phyloP scores from a whole-genome alignment of 2,329 filamentous ascomycete genomes.

The Sporothrix sp. region DNA sequence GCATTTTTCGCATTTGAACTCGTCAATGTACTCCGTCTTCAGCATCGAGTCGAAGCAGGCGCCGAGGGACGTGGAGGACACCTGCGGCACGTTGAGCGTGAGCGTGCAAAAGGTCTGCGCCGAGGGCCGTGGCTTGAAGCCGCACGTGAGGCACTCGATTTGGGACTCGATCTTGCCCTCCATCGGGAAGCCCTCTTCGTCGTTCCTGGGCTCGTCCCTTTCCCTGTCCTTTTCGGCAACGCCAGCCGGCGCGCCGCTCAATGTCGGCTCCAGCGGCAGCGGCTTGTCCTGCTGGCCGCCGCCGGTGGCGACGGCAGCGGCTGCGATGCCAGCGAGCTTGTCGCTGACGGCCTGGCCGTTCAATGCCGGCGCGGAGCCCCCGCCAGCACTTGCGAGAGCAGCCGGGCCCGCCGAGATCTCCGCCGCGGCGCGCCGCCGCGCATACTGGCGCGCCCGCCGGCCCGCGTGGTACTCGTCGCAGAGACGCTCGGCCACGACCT shows the following conservation, averaged over 20 bases:
- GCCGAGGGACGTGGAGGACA: conserved; percentile 69
- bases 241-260: too few species aligned
- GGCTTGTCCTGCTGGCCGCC: neutral
- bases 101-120: conserved; percentile 83
- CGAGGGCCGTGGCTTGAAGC: conserved; percentile 77
- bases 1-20: conserved; percentile 92
- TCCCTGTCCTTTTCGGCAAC: too few species aligned
- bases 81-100: conserved; percentile 82
- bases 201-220: conserved; percentile 22
- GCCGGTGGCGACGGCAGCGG: neutral
- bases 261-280: neutral
- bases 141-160: conserved; percentile 82
- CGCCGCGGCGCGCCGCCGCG: conserved; percentile 28
- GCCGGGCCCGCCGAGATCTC: neutral
- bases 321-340: conserved; percentile 14
- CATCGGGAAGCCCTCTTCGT: conserved; percentile 74
- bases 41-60: conserved; percentile 89
- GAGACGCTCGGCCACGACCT: conserved; percentile 83
- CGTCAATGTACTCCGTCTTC: conserved; percentile 91
- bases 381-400: too few species aligned
- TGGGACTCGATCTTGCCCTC: conserved; percentile 91
- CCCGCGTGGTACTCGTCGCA: conserved; percentile 92
- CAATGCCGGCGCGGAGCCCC: neutral
- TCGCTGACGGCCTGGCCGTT: conserved; percentile 11
- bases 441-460: conserved; percentile 56